Base-by-base conservation (phyloP, 495 filamentous ascomycete species). In the Penicillium argentinense region DNA sequence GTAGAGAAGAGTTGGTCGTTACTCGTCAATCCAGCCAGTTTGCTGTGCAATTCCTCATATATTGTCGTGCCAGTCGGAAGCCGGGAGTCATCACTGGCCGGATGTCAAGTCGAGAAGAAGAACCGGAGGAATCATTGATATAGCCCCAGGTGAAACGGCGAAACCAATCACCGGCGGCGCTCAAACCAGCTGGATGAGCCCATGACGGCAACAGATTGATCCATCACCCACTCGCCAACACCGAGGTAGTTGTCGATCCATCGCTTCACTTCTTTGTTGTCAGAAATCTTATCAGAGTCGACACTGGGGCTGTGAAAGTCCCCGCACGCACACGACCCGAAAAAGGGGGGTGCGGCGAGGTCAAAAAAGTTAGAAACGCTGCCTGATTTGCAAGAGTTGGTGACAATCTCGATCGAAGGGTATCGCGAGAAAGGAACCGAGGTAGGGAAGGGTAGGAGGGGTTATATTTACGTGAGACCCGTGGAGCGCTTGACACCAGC, bases 221-320 rank as follows among this genome's bases (percentile, higher is more conserved):
- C 93, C 91, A 98, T 92, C 42, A 96, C 87, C 88, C 88, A 95
- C 70, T 98, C 93, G 63, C 93, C 93, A 32, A 97, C 83, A 40
- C 88, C 88, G 47, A 98, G 84, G 72, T 98, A 98, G 64, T 85
- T 96, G 59, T 92, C 89, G 55, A 98, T 79, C 86, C 90, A 97
- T 57, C 84, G 86, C 65, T 88, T 87, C 56, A 96, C 61, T 45
- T 92, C 86, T 68, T 89, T 87, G 65, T 82, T 91, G 30, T 95
- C 89, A 50, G 86, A 78, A 51, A 97, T 78, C 56, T 85, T 81
- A 54, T 97, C 95, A 54, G 84, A 83, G 66, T 88, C 85, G 66
- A 98, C 76, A 74, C 95, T 98, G 71, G 82, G 82, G 71, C 83
- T 89, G 66, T 61, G 63, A 52, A 61, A 23, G 47, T 57, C 38